Percentiles rank a stretch among this genome's conserved stretches.
These are phyloP conservation scores for Mucor circinelloides DNA, from an alignment of 371 early-diverging fungal genomes.

Conservation along the genomic window DNA sequence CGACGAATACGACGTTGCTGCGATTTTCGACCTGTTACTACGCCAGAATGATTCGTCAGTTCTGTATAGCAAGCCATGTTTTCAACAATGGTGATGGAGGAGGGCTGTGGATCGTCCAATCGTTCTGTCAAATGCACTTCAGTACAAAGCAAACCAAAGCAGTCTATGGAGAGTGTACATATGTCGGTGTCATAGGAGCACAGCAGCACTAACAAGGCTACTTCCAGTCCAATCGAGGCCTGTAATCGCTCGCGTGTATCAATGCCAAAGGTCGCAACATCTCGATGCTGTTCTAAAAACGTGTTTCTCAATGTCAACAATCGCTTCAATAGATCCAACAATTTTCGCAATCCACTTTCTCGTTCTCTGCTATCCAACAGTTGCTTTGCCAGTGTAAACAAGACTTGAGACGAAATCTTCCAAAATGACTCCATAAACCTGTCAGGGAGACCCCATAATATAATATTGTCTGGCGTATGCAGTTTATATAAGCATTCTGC, in stretches of 20 bases:
- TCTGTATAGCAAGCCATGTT: slow-evolving; percentile 72
- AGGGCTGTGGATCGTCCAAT: slow-evolving; percentile 47
- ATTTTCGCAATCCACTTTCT: slow-evolving; percentile 55
- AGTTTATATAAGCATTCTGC: slow-evolving; percentile 66
- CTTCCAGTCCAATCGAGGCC: slow-evolving; percentile 71
- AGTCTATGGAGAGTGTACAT: slow-evolving; percentile 52
- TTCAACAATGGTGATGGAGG: slow-evolving; percentile 63
- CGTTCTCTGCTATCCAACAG: slow-evolving; percentile 50
- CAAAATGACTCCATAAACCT: slow-evolving; percentile 62
- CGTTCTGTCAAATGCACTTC: slow-evolving; percentile 62
- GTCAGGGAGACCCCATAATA: slow-evolving; percentile 56
- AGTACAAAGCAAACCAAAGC: slow-evolving; percentile 59
- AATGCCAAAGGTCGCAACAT: slow-evolving; percentile 53
- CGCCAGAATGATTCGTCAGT: slow-evolving; percentile 47
- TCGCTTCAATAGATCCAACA: slow-evolving; percentile 66
- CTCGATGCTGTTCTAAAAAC: slow-evolving; percentile 62
- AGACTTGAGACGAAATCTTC: slow-evolving; percentile 56
- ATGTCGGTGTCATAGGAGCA: slow-evolving; percentile 74
- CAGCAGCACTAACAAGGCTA: slow-evolving; percentile 69
- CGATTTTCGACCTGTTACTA: slow-evolving; percentile 66
- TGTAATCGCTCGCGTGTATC: slow-evolving; percentile 68
- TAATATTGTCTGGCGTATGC: slow-evolving; percentile 53
- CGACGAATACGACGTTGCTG: slow-evolving; percentile 76
- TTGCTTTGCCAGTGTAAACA: slow-evolving; percentile 45
- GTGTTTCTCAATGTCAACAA: slow-evolving; percentile 67